Percentiles rank a stretch among this genome's conserved stretches.
phyloP scores from a whole-genome alignment of 768 basidiomycete species.

The Mycena haematopus region DNA sequence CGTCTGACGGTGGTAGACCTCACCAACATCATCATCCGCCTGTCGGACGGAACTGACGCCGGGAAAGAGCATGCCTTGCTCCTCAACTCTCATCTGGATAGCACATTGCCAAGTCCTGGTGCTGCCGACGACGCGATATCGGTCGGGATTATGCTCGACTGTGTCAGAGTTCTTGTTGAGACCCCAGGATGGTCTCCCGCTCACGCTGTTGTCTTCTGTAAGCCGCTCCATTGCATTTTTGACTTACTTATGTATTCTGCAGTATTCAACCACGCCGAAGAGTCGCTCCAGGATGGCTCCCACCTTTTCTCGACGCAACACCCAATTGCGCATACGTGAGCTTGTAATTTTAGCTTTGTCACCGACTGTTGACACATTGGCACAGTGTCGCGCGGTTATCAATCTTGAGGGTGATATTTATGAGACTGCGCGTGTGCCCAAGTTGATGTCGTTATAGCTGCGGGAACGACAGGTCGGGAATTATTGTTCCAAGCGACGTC shows the following conservation, averaged over 20 bases:
- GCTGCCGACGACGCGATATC: conserved; percentile 89
- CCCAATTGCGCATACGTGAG: conserved; percentile 70
- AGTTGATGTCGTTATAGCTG: conserved; percentile 53
- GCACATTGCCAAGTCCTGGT: conserved; percentile 87
- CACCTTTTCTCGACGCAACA: conserved; percentile 95
- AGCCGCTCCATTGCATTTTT: neutral
- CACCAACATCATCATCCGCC: conserved; percentile 87
- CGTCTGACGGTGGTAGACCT: conserved; percentile 47
- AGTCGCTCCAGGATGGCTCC: conserved; percentile 92
- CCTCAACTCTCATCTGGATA: conserved; percentile 90
- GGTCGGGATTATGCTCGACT: conserved; percentile 92
- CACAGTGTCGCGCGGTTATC: conserved; percentile 79
- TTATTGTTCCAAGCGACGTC: conserved; percentile 96
- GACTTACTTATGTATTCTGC: neutral
- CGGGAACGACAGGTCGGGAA: conserved; percentile 86
- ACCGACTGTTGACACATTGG: conserved; percentile 9
- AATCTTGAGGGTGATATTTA: conserved; percentile 80
- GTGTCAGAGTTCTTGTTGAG: conserved; percentile 75
- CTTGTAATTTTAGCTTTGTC: conserved; percentile 18
- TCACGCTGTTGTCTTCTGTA: conserved; percentile 83
- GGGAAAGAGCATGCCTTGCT: conserved; percentile 85
- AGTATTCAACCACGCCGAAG: conserved; percentile 97
- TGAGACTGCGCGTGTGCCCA: conserved; percentile 4
- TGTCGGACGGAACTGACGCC: conserved; percentile 75
- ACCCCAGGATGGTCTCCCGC: conserved; percentile 75